Evolutionary conservation across 495 filamentous ascomycete species (phyloP), one percentile per base, ranked within the genome.

Genomic region (Aspergillus wentii): DNA sequence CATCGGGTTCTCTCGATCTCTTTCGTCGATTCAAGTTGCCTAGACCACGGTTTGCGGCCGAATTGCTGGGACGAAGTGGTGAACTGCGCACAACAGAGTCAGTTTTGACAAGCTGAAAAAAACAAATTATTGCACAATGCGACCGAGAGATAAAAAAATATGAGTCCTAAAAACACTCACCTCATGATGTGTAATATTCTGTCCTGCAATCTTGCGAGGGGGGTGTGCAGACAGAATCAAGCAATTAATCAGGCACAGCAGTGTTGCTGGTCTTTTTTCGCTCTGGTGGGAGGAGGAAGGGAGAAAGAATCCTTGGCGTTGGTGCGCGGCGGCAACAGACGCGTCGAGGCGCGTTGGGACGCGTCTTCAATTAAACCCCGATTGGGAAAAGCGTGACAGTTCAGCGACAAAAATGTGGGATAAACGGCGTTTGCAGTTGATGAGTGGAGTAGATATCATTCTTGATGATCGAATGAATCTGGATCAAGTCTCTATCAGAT

Each of bases 11-110:
- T 72, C 90, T 83, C 11, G 80, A 78, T 48, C 90, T 79, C 69
- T 96, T 96, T 41, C 88, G 84, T 49, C 75, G 72, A 46, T 70
- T 78, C 38, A 71, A 54, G 54, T 69, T 67, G 25, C 72, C 59
- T 34, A 72, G 46, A 35, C 88, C 88, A 40, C 88, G 82, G 61
- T 96, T 96, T 51, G 84, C 89, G 49, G 89, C 87, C 43, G 85
- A 80, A 73, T 85, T 83, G 64, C 79, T 88, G 38, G 80, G 75
- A 62, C 83, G 84, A 37, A 94, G 77, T 56, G 89, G 89, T 59
- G 87, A 89, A 73, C 87, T 80, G 48, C 32, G 41, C 5, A 38
- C 19, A 43, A 22, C 30, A 20, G 13, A 30, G 5, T 26, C 17
- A n/a, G 33, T 58, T n/a, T 35, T 38, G 30, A 18, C 15, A 14